These are phyloP conservation scores for Trichoderma virens DNA, from an alignment of 495 filamentous ascomycete species.

Conservation along the genomic window DNA sequence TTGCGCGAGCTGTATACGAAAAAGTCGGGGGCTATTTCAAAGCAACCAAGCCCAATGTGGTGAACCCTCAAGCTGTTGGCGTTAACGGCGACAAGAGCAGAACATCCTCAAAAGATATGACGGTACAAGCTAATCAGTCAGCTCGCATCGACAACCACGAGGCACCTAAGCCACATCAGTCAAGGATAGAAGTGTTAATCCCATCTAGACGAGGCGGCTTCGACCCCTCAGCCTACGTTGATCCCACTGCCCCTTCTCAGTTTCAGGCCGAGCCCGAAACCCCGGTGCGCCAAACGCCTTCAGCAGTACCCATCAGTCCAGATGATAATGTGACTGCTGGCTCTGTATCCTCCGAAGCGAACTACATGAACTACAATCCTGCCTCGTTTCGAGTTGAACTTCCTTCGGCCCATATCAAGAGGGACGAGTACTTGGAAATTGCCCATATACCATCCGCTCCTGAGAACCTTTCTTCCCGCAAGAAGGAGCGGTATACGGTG, in stretches of 20 bases:
- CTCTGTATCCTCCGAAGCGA: neutral
- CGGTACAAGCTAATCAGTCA: too few relatives aligned
- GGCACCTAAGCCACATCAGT: slow-evolving; percentile 13
- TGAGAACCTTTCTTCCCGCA: slow-evolving; percentile 29
- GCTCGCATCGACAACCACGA: neutral
- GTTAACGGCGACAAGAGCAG: slow-evolving; percentile 6
- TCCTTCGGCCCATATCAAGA: slow-evolving; percentile 24
- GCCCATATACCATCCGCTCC: slow-evolving; percentile 35
- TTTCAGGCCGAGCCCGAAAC: neutral
- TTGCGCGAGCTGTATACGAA: neutral
- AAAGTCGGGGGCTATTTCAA: slow-evolving; percentile 9
- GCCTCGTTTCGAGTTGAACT: slow-evolving; percentile 32
- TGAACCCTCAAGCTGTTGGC: neutral
- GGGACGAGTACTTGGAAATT: slow-evolving; percentile 32
- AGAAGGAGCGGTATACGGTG: slow-evolving; percentile 29
- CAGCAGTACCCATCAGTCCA: neutral
- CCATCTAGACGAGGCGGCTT: slow-evolving; percentile 27
- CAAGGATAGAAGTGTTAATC: slow-evolving; percentile 25
- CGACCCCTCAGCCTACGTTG: slow-evolving; percentile 12
- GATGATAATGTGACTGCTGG: neutral
- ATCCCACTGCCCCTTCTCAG: neutral
- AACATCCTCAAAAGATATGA: too few relatives aligned
- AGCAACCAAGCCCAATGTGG: neutral
- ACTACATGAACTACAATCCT: neutral
- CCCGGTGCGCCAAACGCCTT: neutral